Percentiles rank a stretch among this genome's conserved stretches.
Evolutionary conservation across 129 eudicot species (phyloP).

Genomic region (Flaveria brownii): DNA sequence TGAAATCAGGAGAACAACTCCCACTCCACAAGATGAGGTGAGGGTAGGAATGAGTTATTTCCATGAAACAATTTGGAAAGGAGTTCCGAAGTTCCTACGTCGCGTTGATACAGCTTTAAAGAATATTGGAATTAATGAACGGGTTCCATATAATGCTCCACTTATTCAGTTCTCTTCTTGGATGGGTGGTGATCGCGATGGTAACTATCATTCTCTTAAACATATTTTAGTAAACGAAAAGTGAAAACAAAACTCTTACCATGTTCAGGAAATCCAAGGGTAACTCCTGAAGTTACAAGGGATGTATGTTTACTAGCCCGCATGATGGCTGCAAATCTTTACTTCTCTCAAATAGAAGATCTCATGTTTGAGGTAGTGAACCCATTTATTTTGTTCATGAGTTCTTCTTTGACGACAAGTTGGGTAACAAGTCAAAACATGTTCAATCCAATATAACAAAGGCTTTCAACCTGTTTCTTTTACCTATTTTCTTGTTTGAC

Average conservation of each 20-base stretch:
- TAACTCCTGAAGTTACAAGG: constrained; percentile 91
- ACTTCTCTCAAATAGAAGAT: constrained; percentile 85
- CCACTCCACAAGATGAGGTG: constrained; percentile 92
- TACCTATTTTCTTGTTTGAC: background rate
- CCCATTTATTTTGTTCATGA: background rate
- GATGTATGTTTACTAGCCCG: constrained; percentile 86
- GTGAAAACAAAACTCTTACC: background rate
- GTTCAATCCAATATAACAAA: background rate
- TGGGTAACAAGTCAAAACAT: background rate
- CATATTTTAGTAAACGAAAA: background rate
- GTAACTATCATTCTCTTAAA: constrained; percentile 35
- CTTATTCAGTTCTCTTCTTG: constrained; percentile 88
- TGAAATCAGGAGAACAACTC: constrained; percentile 76
- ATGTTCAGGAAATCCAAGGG: constrained; percentile 74
- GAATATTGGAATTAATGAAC: constrained; percentile 78
- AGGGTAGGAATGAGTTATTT: constrained; percentile 96
- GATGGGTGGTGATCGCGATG: constrained; percentile 99
- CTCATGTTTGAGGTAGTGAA: constrained; percentile 84
- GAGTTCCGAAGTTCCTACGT: constrained; percentile 78
- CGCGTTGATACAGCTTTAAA: constrained; percentile 88
- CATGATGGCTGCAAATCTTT: constrained; percentile 91
- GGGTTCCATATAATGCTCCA: constrained; percentile 87
- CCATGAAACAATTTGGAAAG: constrained; percentile 92
- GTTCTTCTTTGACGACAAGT: background rate
- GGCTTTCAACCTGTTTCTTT: background rate